A percentile compares a stretch with the other conserved stretches of the same genome.
Evolutionary conservation across 192 early-diverging fungal species (phyloP).

Genomic region (Coemansia sp.): DNA sequence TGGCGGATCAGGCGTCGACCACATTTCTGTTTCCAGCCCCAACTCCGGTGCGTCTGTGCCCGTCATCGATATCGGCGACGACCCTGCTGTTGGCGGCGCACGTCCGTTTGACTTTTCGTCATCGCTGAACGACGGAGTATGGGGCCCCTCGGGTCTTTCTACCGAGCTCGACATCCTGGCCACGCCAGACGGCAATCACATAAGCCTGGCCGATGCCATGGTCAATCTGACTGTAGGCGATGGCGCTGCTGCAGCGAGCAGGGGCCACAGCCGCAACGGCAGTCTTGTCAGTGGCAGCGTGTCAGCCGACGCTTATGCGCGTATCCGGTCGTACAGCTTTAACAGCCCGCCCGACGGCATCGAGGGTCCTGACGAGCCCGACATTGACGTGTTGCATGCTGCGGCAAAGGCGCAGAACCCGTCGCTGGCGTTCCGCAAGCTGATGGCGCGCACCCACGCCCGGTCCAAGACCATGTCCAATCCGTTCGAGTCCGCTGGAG

Average conservation of each 20-base stretch:
- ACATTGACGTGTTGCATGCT: slow-evolving; percentile 52
- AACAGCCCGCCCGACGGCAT: slow-evolving; percentile 42
- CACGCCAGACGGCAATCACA: slow-evolving; percentile 11
- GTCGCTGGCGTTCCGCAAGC: slow-evolving; percentile 47
- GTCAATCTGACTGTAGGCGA: background rate
- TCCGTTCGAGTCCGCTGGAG: slow-evolving; percentile 15
- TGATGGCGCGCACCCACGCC: slow-evolving; percentile 54
- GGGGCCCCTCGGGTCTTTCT: slow-evolving; percentile 49
- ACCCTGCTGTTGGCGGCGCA: background rate
- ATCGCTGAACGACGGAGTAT: slow-evolving; percentile 45
- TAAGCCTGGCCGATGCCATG: slow-evolving; percentile 20
- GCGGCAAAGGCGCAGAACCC: slow-evolving; percentile 52
- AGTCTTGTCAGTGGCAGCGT: background rate
- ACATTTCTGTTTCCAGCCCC: background rate
- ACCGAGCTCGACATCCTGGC: slow-evolving; percentile 43
- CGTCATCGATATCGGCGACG: background rate
- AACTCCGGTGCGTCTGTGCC: background rate
- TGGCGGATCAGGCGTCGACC: background rate
- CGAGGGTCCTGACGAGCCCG: slow-evolving; percentile 27
- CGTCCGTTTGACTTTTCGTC: slow-evolving; percentile 13
- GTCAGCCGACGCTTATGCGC: slow-evolving; percentile 21
- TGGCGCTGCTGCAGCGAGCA: slow-evolving; percentile 8
- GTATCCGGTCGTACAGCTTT: slow-evolving; percentile 55
- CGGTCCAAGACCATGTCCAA: slow-evolving; percentile 50
- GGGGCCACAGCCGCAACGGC: slow-evolving; percentile 18